phyloP scores from a whole-genome alignment of 139 green algal genomes.

The Edaphochlamys debaryana region DNA sequence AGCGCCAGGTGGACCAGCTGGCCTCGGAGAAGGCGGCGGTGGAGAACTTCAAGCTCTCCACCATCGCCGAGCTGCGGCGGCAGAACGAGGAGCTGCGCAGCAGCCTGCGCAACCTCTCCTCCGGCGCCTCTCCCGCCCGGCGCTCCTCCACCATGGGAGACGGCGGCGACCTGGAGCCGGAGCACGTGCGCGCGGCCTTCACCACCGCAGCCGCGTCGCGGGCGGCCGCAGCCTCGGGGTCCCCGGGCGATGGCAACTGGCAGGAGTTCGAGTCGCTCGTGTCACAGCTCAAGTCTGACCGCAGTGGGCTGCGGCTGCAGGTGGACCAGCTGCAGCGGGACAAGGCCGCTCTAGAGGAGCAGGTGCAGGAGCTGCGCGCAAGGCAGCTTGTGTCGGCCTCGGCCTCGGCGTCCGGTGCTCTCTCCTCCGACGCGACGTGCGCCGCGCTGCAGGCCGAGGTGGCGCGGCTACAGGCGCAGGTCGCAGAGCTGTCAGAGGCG shows the following conservation, averaged over 20 bases:
- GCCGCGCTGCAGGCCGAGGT: slow-evolving; percentile 11
- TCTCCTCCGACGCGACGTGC: background rate
- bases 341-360: slow-evolving; percentile 3
- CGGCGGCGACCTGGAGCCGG: too few species aligned
- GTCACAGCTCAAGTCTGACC: slow-evolving; percentile 22
- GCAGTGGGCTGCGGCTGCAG: background rate
- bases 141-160: background rate
- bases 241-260: slow-evolving; percentile 12
- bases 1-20: slow-evolving; percentile 30
- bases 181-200: background rate
- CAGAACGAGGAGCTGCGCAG: slow-evolving; percentile 36
- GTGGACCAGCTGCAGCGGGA: slow-evolving; percentile 30
- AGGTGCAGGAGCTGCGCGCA: slow-evolving; percentile 1
- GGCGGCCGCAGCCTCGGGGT: background rate
- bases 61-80: slow-evolving; percentile 24
- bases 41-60: slow-evolving; percentile 24
- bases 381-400: background rate
- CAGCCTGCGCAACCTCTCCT: slow-evolving; percentile 25
- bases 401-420: too few species aligned
- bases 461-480: slow-evolving; percentile 4
- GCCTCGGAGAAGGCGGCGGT: slow-evolving; percentile 7
- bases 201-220: background rate
- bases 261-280: slow-evolving; percentile 33
- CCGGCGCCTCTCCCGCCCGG: background rate
- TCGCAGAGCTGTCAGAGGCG: slow-evolving; percentile 47